These are phyloP conservation scores for Cyphellophora attinorum DNA, from an alignment of 2,329 filamentous ascomycete species.

Conservation along the genomic window DNA sequence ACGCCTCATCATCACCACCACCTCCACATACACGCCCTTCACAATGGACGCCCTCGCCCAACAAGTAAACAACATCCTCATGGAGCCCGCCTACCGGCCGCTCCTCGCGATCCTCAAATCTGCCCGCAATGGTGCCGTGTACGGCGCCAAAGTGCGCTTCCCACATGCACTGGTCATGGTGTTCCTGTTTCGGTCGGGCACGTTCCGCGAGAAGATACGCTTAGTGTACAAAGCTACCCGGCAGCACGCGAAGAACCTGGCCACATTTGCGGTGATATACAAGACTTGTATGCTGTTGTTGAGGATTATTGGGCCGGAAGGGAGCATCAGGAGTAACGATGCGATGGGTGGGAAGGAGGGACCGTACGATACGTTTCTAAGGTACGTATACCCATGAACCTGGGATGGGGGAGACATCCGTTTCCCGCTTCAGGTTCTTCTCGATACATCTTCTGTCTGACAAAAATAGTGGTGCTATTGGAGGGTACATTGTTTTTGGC, in stretches of 20 bases:
- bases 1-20: no score
- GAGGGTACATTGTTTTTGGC: conserved; percentile 90
- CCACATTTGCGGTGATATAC: conserved; percentile 84
- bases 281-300: conserved; percentile 72
- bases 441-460: no score
- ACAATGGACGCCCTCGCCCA: background rate
- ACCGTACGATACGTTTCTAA: conserved; percentile 72
- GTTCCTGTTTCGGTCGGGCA: conserved; percentile 86
- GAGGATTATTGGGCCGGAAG: conserved; percentile 42
- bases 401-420: no score
- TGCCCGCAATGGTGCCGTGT: conserved; percentile 92
- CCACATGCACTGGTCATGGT: conserved; percentile 98
- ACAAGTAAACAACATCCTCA: conserved; percentile 61
- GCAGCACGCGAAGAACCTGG: conserved; percentile 85
- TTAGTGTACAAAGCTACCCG: conserved; percentile 78
- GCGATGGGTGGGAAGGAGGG: conserved; percentile 51
- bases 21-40: no score
- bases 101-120: conserved; percentile 79
- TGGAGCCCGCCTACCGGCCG: conserved; percentile 79
- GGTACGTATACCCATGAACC: no score
- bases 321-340: no score
- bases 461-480: conserved; percentile 77
- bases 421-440: no score
- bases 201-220: conserved; percentile 69
- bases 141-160: conserved; percentile 95